A percentile compares a stretch with the other conserved stretches of the same genome.
These are phyloP conservation scores for Fraxinus albicans DNA, from an alignment of 305 asterid genomes.

Conservation along the genomic window DNA sequence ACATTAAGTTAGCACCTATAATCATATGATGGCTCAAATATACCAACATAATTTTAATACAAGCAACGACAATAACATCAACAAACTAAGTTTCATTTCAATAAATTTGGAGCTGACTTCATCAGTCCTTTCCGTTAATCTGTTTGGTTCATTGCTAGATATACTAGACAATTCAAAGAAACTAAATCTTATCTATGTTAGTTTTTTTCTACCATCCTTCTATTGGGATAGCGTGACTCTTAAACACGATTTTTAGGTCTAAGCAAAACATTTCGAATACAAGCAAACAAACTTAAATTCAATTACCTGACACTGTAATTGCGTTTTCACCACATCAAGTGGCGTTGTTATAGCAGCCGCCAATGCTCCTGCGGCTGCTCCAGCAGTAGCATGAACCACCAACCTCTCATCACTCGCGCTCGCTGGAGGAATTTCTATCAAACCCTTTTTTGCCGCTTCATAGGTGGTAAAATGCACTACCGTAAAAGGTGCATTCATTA, in stretches of 20 bases:
- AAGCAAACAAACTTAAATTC: too few species aligned
- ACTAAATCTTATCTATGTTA: not conserved
- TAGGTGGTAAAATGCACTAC: slow-evolving; percentile 50
- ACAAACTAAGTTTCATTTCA: not conserved
- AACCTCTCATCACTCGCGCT: too few species aligned
- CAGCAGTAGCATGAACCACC: too few species aligned
- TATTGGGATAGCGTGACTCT: too few species aligned
- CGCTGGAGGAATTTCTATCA: too few species aligned
- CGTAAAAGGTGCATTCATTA: slow-evolving; percentile 46
- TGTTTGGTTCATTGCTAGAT: not conserved
- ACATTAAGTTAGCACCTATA: not conserved
- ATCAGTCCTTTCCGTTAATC: not conserved
- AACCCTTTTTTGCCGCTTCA: slow-evolving; percentile 38
- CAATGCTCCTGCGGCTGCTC: too few species aligned
- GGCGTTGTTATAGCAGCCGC: too few species aligned
- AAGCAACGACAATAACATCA: not conserved
- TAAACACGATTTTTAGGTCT: too few species aligned
- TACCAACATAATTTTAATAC: not conserved
- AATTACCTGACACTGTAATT: too few species aligned
- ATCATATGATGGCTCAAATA: not conserved
- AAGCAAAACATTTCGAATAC: too few species aligned
- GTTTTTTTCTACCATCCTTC: not conserved
- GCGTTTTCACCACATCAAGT: too few species aligned
- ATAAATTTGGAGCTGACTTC: not conserved
- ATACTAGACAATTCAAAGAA: not conserved